Conservation (phyloP, 345 rosid genomes). For the Melaleuca quinquenervia region DNA sequence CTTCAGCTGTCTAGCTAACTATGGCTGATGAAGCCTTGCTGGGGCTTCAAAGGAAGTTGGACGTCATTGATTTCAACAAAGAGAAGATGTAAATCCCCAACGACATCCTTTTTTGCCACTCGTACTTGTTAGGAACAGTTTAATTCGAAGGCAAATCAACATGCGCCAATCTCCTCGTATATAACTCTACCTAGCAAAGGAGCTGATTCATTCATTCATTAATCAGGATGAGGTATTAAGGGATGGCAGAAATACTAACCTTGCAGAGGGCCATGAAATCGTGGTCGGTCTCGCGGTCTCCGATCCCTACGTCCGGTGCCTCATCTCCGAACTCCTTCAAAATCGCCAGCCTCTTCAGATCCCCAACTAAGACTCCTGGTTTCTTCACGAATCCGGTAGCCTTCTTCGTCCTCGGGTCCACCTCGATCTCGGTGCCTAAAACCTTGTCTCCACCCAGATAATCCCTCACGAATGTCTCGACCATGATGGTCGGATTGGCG, state of each 20-base stretch:
- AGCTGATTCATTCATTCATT: background rate
- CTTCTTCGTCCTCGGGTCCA: constrained; percentile 55
- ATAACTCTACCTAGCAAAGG: background rate
- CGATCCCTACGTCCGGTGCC: constrained; percentile 68
- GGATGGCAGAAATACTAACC: constrained; percentile 20
- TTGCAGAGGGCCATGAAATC: constrained; percentile 93
- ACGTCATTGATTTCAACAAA: background rate
- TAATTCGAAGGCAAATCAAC: background rate
- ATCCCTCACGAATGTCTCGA: constrained; percentile 83
- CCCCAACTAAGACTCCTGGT: constrained; percentile 75
- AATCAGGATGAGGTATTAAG: background rate
- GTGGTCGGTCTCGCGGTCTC: constrained; percentile 77
- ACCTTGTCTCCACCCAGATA: constrained; percentile 87
- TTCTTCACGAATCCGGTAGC: constrained; percentile 88
- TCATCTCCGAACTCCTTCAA: constrained; percentile 62
- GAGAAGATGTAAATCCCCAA: background rate
- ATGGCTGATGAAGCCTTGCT: background rate
- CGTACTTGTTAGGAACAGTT: background rate
- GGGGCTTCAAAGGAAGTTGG: background rate
- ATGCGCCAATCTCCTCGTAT: background rate
- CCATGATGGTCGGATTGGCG: constrained; percentile 85
- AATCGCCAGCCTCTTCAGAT: constrained; percentile 60
- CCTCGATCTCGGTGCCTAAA: constrained; percentile 90
- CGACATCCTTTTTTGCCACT: background rate
- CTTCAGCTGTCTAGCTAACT: background rate